Evolutionary conservation across 176 grass and related monocot genomes (phyloP), one percentile per base, ranked within the genome.

Genomic region (Oryza coarctata): DNA sequence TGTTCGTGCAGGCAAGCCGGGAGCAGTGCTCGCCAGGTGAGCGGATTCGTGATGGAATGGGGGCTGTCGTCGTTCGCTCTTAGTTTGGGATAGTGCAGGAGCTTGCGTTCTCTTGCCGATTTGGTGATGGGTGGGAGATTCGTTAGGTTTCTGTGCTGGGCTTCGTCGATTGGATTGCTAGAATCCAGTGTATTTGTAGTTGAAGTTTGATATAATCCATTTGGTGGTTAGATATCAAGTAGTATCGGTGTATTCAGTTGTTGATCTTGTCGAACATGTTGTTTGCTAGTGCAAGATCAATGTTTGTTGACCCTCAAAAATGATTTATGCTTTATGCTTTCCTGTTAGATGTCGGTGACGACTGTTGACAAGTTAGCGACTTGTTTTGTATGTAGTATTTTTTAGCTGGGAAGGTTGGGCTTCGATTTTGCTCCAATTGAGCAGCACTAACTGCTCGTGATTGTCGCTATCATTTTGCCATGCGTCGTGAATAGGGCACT

Each of bases 11-110:
- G 92, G 95, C 91, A 87, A 85, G 86, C 86, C 52, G 84, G 92
- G 63, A 90, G 78, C 79, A 80, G 78, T 70, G 41, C 81, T 27
- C 85, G 82, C 81, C 95, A 94, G 92, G 95, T 94, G 71, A 83
- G 68, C 44, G 11, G 70, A 64, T 66, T 43, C 30, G 14, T 22
- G 60, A 61, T 52, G 27, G 23, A 66, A 50, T 65, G 25, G 32
- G 17, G 75, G 11, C 63, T 67, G 5, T 22, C 15, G 15, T 50
- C 41, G 36, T 28, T 35, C 31, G 39, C 22, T 18, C 61, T 33
- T 45, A 27, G 22, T 68, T n/a, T 61, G 25, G 34, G 47, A 11
- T 66, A n/a, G 50, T 43, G 18, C 38, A 12, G 15, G 0, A 0
- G 36, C n/a, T n/a, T n/a, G n/a, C n/a, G n/a, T n/a, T n/a, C n/a